Evolutionary conservation across 2,329 filamentous ascomycete species (phyloP).

Genomic region (Trichoderma sp.): DNA sequence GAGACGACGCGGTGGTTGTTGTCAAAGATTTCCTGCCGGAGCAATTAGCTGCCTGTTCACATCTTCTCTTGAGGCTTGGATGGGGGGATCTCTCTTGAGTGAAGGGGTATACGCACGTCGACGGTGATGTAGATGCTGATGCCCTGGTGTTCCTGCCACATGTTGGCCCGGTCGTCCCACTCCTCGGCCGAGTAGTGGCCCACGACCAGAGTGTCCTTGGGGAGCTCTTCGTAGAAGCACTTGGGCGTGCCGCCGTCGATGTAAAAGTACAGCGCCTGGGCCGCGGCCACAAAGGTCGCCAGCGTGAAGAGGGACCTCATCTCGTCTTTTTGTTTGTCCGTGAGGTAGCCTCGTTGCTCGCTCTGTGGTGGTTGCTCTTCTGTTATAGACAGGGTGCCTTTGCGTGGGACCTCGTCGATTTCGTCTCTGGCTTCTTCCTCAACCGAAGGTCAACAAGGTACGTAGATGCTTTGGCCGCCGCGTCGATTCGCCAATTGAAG

Average conservation of each 20-base stretch:
- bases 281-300: constrained; percentile 64
- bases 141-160: constrained; percentile 72
- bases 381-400: neutral
- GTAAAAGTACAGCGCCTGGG: constrained; percentile 92
- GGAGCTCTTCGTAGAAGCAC: constrained; percentile 98
- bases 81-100: neutral
- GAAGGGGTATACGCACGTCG: constrained; percentile 60
- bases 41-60: neutral
- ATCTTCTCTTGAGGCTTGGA: neutral
- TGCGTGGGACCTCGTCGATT: neutral
- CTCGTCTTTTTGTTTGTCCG: constrained; percentile 29
- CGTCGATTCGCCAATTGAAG: neutral
- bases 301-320: constrained; percentile 67
- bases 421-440: too few species aligned
- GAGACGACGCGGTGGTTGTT: constrained; percentile 95
- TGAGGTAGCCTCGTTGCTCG: too few species aligned
- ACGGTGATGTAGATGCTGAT: constrained; percentile 89
- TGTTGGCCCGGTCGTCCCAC: constrained; percentile 69
- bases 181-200: constrained; percentile 89
- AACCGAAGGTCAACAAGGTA: too few species aligned
- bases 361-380: neutral
- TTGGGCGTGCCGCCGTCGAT: constrained; percentile 83
- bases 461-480: too few species aligned
- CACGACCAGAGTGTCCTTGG: constrained; percentile 95
- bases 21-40: constrained; percentile 80